Base-by-base conservation (phyloP, 495 filamentous ascomycete genomes). In the Chaetomium fimeti region DNA sequence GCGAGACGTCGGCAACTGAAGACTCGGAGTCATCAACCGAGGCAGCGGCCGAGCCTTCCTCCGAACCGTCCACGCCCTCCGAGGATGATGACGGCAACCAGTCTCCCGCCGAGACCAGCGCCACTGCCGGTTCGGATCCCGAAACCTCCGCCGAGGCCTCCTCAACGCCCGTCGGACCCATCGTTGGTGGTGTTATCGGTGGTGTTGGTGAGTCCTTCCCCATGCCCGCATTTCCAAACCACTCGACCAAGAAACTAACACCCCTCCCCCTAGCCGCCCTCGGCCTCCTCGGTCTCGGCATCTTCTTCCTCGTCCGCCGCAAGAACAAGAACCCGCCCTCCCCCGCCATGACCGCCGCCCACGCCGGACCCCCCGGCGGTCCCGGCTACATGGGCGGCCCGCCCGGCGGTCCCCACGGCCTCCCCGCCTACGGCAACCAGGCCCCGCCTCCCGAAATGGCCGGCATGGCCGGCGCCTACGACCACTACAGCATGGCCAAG, bases 171-270 rank as follows among this genome's bases (percentile, higher is more conserved):
- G 56, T 78, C 38, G 74, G 72, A n/a, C 69, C 78, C 48, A 79
- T 83, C 29, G 76, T 75, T n/a, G 81, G 81, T 24, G 81, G 80
- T 48, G 79, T 79, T 16, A 79, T 82, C 15, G 81, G 81, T 48
- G 81, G 80, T 20, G 71, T 82, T 16, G 57, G 66, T 68, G 28
- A 51, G 66, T 61, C 1, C 24, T 4, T 5, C 13, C 15, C 20
- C 22, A 2, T 36, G 16, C 5, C n/a, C 38, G 5, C 9, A 0
- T 55, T 11, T 6, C 20, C 5, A 24, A 28, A 11, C 42, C 1
- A 11, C 12, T 2, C 13, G n/a, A 24, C 29, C 56, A 28, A 32
- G 29, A 38, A 20, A 24, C 36, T 28, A 43, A 25, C 24, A 16
- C n/a, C 22, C 36, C 11, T n/a, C 16, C 20, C 32, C 32, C 3